Percentiles rank a stretch among this genome's conserved stretches.
These are phyloP conservation scores for Polygonum maritimum DNA, from an alignment of 148 eudicot species.

Conservation along the genomic window DNA sequence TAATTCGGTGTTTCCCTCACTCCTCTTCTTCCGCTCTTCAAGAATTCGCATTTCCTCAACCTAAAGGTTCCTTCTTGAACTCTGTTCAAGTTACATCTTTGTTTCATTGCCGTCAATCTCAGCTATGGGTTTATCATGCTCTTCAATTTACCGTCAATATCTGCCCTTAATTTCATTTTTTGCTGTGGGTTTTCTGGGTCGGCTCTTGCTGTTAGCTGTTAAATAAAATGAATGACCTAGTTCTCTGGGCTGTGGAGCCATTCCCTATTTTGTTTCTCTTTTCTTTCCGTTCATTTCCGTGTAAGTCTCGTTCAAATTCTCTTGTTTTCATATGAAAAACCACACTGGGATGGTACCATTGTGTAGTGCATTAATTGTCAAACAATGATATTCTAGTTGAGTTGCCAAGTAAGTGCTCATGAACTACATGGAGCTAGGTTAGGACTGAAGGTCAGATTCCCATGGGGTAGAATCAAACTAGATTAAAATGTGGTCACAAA, in stretches of 20 bases:
- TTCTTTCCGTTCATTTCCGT: background rate
- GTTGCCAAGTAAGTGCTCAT: background rate
- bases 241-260: background rate
- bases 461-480: background rate
- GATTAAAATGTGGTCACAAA: background rate
- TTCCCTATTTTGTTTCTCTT: background rate
- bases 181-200: background rate
- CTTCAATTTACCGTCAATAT: background rate
- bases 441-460: background rate
- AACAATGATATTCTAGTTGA: background rate
- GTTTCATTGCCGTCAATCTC: slow-evolving; percentile 7
- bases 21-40: slow-evolving; percentile 32
- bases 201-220: too few species aligned
- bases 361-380: background rate
- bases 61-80: slow-evolving; percentile 32
- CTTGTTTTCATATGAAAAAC: background rate
- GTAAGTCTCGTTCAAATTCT: background rate
- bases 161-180: background rate
- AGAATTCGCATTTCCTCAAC: slow-evolving; percentile 36
- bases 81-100: background rate
- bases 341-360: background rate
- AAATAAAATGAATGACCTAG: background rate
- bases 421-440: background rate
- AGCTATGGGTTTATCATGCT: background rate
- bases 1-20: slow-evolving; percentile 31